Base-by-base conservation (phyloP, 2,329 filamentous ascomycete genomes). In the Alternaria arborescens region DNA sequence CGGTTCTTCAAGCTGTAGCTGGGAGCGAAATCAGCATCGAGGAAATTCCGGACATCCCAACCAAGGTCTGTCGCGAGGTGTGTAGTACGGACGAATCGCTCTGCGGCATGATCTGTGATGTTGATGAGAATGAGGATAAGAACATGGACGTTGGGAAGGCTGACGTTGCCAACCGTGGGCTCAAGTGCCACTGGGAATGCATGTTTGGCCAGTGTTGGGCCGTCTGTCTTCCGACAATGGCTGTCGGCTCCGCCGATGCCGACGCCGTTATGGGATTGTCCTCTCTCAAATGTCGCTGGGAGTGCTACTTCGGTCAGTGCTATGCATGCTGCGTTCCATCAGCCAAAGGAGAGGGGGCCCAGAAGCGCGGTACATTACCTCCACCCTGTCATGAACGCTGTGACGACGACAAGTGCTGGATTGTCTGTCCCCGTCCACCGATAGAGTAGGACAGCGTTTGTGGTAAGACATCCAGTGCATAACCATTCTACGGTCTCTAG, bases 31-130 rank as follows among this genome's bases (percentile, higher is more conserved):
- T 32, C 30, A 16, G 26, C 8, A 52, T 42, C 30, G 38, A 42
- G 32, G 30, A 46, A 10, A 34, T 38, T 41, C 47, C 30, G 8
- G 26, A 50, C 38, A 52, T 41, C 20, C 36, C 54, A 24, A 30
- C 48, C 34, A 50, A 50, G 46, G 14, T 38, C 30, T 58, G 55
- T 40, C 47, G 47, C 22, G 42, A 52, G 47, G 30, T 58, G 14
- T 54, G 52, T 28, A 32, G 20, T 18, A 46, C 24, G 4, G 52
- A 54, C 18, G 30, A 32, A 5, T 41, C 36, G 28, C 20, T 55
- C 53, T 55, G 42, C n/a, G 42, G 32, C 18, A n/a, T 50, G 28
- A 14, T 47, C 14, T 55, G 30, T 36, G 28, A 36, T 20, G 20
- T 18, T 20, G 22, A 55, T 38, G 41, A 16, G 18, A 16, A 50